A percentile compares a stretch with the other conserved stretches of the same genome.
phyloP scores from a whole-genome alignment of 345 rosid genomes.

The Pistacia atlantica region DNA sequence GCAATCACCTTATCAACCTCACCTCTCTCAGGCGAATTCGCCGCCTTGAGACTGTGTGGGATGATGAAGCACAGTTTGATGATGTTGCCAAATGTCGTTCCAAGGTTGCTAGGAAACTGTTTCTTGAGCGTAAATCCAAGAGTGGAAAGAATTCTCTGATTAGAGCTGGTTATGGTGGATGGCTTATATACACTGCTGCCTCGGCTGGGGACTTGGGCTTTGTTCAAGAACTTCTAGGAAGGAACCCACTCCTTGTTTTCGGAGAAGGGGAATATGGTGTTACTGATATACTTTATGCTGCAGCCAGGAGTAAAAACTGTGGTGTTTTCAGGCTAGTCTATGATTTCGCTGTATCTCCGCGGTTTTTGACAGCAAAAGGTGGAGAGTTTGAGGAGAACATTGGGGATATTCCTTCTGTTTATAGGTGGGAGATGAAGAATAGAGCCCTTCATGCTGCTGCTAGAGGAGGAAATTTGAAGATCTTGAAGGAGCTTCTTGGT shows the following conservation, averaged over 20 bases:
- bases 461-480: constrained; percentile 70
- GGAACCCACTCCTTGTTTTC: constrained; percentile 73
- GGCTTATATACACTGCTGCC: constrained; percentile 93
- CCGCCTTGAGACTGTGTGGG: constrained; percentile 97
- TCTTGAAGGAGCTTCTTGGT: constrained; percentile 58
- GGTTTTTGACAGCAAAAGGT: constrained; percentile 49
- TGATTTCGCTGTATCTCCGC: constrained; percentile 69
- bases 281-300: constrained; percentile 83
- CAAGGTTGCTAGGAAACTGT: constrained; percentile 67
- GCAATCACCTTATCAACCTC: constrained; percentile 84
- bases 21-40: constrained; percentile 91
- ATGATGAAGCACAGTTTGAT: constrained; percentile 67
- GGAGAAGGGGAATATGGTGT: constrained; percentile 98
- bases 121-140: constrained; percentile 60
- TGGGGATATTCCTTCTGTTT: constrained; percentile 61
- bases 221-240: constrained; percentile 66
- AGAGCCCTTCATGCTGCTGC: constrained; percentile 90
- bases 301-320: constrained; percentile 71
- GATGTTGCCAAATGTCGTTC: constrained; percentile 73
- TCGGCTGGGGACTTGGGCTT: constrained; percentile 85
- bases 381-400: constrained; percentile 60
- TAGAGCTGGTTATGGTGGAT: constrained; percentile 80
- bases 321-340: constrained; percentile 66
- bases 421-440: constrained; percentile 78
- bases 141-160: constrained; percentile 65